Evolutionary conservation across 805 yeast species (phyloP).

Genomic region (Teunomyces gatunensis): DNA sequence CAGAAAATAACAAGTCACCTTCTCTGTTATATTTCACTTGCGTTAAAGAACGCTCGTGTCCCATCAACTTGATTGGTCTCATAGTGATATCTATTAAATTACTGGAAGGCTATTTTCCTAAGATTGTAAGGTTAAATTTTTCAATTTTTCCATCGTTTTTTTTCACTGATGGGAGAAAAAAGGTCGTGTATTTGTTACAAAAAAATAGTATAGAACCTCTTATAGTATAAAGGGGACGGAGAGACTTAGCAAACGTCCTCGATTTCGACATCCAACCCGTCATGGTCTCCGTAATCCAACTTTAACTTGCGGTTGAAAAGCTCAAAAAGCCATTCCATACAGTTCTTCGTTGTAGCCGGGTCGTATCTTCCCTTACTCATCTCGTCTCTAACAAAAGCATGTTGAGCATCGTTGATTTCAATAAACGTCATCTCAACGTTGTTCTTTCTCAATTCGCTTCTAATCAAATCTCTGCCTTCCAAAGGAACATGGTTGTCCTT

Average conservation of each 20-base stretch:
- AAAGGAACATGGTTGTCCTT: slow-evolving; percentile 79
- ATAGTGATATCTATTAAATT: slow-evolving; percentile 15
- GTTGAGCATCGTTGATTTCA: slow-evolving; percentile 78
- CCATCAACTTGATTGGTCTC: slow-evolving; percentile 67
- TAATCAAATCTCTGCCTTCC: slow-evolving; percentile 69
- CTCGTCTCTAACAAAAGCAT: slow-evolving; percentile 80
- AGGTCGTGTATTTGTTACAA: slow-evolving; percentile 1
- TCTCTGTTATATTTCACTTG: slow-evolving; percentile 94
- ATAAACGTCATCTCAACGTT: slow-evolving; percentile 66
- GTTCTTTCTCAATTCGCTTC: slow-evolving; percentile 55
- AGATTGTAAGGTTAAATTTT: slow-evolving; percentile 10
- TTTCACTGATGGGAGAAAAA: slow-evolving; percentile 8
- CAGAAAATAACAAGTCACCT: slow-evolving; percentile 90
- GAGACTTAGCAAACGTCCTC: slow-evolving; percentile 61
- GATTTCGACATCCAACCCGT: slow-evolving; percentile 46
- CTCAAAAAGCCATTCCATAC: slow-evolving; percentile 67
- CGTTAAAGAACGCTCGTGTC: slow-evolving; percentile 96
- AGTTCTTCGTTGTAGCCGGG: slow-evolving; percentile 67
- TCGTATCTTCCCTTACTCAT: slow-evolving; percentile 78
- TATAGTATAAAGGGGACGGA: too few species aligned
- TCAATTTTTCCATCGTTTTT: slow-evolving; percentile 13
- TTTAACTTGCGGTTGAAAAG: slow-evolving; percentile 67
- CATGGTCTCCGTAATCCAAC: slow-evolving; percentile 64
- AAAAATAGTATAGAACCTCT: not conserved
- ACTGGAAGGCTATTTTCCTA: not conserved